These are phyloP conservation scores for Sapria himalayana DNA, from an alignment of 345 rosid genomes.

Conservation along the genomic window DNA sequence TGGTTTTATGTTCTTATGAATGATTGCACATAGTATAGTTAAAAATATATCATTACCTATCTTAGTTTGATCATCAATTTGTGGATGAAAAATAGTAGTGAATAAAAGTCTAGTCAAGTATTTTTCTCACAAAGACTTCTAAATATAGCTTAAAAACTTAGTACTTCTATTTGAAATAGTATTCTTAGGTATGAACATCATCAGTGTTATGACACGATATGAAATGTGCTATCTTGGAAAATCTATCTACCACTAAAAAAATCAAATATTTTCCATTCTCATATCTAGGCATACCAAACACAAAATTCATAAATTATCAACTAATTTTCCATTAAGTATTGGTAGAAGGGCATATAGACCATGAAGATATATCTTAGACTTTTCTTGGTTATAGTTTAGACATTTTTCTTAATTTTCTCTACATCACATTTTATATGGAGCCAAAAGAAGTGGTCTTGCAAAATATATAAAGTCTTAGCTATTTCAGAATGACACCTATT, in stretches of 20 bases:
- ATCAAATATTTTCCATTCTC: background rate
- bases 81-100: too few species aligned
- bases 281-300: background rate
- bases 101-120: too few species aligned
- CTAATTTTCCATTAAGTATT: background rate
- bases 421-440: background rate
- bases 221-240: too few species aligned
- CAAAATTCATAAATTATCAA: background rate
- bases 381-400: background rate
- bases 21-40: too few species aligned
- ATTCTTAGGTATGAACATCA: too few species aligned
- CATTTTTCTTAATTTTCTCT: background rate
- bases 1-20: too few species aligned
- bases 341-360: background rate
- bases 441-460: background rate
- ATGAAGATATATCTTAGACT: too few species aligned
- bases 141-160: too few species aligned
- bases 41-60: too few species aligned
- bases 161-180: too few species aligned
- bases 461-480: background rate
- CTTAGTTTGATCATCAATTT: too few species aligned
- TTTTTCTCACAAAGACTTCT: too few species aligned
- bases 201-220: background rate
- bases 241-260: background rate
- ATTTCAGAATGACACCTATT: background rate